Base-by-base conservation (phyloP, 2,329 filamentous ascomycete genomes). In the Lecanosticta acicola region DNA sequence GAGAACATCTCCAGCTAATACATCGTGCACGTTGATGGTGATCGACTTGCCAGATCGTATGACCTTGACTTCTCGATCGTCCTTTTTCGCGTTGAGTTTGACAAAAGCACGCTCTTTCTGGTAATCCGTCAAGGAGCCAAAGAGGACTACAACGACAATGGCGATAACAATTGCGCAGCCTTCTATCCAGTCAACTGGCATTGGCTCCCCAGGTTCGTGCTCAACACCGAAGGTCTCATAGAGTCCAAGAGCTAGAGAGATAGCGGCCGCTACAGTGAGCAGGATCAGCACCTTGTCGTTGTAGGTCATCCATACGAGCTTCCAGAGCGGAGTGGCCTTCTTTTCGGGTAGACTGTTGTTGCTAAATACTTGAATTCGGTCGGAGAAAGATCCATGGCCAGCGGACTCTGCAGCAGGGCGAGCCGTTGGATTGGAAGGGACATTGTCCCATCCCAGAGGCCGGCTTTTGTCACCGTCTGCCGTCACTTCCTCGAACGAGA, bases 21-120 rank as follows among this genome's bases (percentile, higher is more conserved):
- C 69, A 58, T 88, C 82, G 51, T 83, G 76, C 3, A 88, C 77
- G 0, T 80, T 84, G 34, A 89, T 78, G 62, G 85, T 80, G 51
- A 77, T 73, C 0, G 80, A 81, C 57, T 76, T 80, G 24, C 85
- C 86, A 1, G 85, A 89, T 14, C 87, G 81, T 43, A 86, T 71
- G 7, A 87, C 81, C 51, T 87, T 88, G 56, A 91, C 80, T 39
- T 77, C 70, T 32, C 85, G 77, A 59, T 88, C 81, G 38, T 88
- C 81, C 65, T 90, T 90, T 61, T 87, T 87, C 62, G 80, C 80
- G 66, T 89, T 89, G 48, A 90, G 71, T 64, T 87, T 87, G 38
- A 86, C 82, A 58, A 90, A 90, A 58, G 87, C 84, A 32, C 83
- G 77, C 62, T 89, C 85, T 66, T 89, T 89, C 59, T 90, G 85